Conservation (phyloP, 2,329 filamentous ascomycete species). For the Fusarium secorum region DNA sequence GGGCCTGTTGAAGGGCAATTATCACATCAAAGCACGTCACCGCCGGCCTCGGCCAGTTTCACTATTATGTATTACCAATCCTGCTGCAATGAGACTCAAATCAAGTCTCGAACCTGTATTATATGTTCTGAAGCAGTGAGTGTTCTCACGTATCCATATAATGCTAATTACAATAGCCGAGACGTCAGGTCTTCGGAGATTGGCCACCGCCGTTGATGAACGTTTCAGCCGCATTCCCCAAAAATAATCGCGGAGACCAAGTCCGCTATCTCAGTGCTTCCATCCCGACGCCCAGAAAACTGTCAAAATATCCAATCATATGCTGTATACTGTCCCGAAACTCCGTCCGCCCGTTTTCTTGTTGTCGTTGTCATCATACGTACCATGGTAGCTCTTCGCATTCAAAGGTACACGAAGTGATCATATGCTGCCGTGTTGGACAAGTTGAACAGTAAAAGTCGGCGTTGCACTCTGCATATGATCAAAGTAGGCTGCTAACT, state of each 20-base stretch:
- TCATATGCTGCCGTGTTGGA: constrained; percentile 39
- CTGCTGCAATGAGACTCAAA: not conserved
- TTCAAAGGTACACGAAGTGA: not conserved
- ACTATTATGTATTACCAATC: not conserved
- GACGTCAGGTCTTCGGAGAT: constrained; percentile 7
- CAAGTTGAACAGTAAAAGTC: constrained; percentile 54
- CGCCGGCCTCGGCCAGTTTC: constrained; percentile 10
- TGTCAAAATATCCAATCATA: constrained; percentile 23
- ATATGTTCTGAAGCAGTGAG: not conserved
- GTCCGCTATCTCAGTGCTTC: constrained; percentile 30
- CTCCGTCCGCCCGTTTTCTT: constrained; percentile 35
- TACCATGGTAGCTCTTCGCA: not conserved
- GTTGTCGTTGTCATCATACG: not conserved
- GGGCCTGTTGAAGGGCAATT: constrained; percentile 14
- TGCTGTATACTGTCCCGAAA: constrained; percentile 15
- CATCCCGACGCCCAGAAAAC: not conserved
- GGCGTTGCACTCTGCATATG: constrained; percentile 62
- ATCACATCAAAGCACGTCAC: constrained; percentile 24
- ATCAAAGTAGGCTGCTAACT: constrained; percentile 75
- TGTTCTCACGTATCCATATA: not conserved
- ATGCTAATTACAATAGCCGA: not conserved
- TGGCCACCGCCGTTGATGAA: not conserved
- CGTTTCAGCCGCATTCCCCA: not conserved
- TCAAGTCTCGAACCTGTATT: not conserved
- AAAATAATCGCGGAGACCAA: constrained; percentile 32